Evolutionary conservation across 2,329 filamentous ascomycete species (phyloP).

Genomic region (Dactylellina leptospora): DNA sequence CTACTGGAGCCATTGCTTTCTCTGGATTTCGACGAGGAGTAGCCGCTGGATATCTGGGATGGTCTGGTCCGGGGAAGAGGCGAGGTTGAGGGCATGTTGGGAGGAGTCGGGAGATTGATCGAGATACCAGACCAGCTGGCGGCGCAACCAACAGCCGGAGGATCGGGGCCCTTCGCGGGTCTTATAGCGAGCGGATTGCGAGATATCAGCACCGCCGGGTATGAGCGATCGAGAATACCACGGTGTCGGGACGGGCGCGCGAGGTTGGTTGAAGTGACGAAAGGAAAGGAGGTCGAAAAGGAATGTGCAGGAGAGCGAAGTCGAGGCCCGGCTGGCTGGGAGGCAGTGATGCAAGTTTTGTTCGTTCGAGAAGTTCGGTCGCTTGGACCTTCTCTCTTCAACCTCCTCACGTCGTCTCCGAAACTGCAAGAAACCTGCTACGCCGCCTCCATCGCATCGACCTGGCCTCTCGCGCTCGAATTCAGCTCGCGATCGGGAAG

Average conservation of each 20-base stretch:
- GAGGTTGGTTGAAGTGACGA: conserved; percentile 12
- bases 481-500: background rate
- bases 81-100: conserved; percentile 49
- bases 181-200: too few species aligned
- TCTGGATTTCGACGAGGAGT: conserved; percentile 42
- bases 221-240: conserved; percentile 41
- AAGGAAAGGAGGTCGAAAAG: conserved; percentile 28
- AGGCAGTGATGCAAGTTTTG: conserved; percentile 9
- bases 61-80: conserved; percentile 39
- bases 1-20: conserved; percentile 40
- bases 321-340: conserved; percentile 8
- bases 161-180: too few species aligned
- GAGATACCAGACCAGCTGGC: conserved; percentile 46
- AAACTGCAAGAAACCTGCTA: conserved; percentile 15
- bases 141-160: background rate
- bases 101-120: conserved; percentile 41
- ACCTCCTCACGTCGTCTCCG: conserved; percentile 12
- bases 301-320: conserved; percentile 30
- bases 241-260: conserved; percentile 21
- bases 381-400: conserved; percentile 35
- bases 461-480: conserved; percentile 7
- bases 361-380: conserved; percentile 37
- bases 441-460: background rate
- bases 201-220: too few species aligned
- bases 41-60: conserved; percentile 48